Base-by-base conservation (phyloP, 495 filamentous ascomycete genomes). In the Penicillium desertorum region DNA sequence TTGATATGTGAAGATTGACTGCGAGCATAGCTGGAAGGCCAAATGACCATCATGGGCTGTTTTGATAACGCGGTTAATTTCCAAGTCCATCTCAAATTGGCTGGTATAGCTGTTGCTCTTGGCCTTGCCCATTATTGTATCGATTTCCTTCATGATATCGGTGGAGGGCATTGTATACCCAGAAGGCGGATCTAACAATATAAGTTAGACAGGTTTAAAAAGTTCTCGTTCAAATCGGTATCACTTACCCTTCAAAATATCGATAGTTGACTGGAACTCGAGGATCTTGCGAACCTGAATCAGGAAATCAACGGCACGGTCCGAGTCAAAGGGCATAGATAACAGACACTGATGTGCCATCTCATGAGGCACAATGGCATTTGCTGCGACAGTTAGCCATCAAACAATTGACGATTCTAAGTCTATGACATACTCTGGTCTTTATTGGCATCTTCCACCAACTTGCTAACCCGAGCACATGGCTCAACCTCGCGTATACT, bases 231-330 rank as follows among this genome's bases (percentile, higher is more conserved):
- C 3, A 29, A 5, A 5, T 9, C 10, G 12, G 44, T 30, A 47
- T 25, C 7, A 55, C 39, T 32, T 58, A 63, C 67, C 10, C 10
- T 81, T 83, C 9, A 85, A 69, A 63, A 81, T 81, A 19, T 75
- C 72, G 17, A 83, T 47, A 0, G 82, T 85, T 29, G 72, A 80
- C 56, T 86, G 83, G 47, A 84, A 85, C 62, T 85, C 75, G 2
- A 86, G 59, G 4, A 77, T 79, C 42, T 83, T 77, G 54, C 78
- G 80, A 49, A 77, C 81, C 62, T 86, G 83, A 22, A 68, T 61
- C 17, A 86, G 30, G 58, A 86, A 84, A 9, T 72, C 63, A 12
- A 70, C 65, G 6, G 79, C 83, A 17, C 80, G 76, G 27, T 74
- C 77, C 3, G 73, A 43, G 56, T 82, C 77, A 61, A 87, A 84